Evolutionary conservation across 2,329 filamentous ascomycete genomes (phyloP), one percentile per base, ranked within the genome.

Genomic region (Talaromyces sp.): DNA sequence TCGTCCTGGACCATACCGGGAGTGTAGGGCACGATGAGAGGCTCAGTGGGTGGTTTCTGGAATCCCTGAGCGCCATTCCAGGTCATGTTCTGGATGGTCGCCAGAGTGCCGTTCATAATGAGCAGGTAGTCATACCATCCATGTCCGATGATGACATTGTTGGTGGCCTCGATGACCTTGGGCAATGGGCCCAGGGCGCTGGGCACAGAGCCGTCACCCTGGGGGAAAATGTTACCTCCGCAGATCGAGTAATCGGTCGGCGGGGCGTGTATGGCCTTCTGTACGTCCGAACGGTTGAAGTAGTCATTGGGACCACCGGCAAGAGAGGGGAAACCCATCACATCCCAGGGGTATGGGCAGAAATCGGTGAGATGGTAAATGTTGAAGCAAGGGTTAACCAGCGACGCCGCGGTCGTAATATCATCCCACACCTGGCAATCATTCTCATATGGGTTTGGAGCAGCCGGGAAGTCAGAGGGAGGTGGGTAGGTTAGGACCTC

Each of bases 31-130:
- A 89, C 89, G 19, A 52, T 55, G 4, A 61, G 51, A n/a, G 54
- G 41, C 71, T 84, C 90, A 68, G 90, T 88, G 84, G 90, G 90
- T 3, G 76, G 74, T 0, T 73, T 69, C 68, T 87, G 84, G 80
- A 95, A 93, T 0, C 90, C 90, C 52, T 89, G 83, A 58, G 82
- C 72, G 13, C 89, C 89, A 60, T 86, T 85, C 86, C 87, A 93
- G 0, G 89, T 93, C 86, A 93, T 91, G 77, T 93, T 93, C 70
- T 95, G 90, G 64, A 93, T 87, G 2, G 83, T 81, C 8, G 93
- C 77, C 1, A 93, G 79, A 0, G 89, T 90, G 10, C 89, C 89
- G 71, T 89, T 89, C 67, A 82, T 81, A 24, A 88, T 78, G 21
- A 91, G 81, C 62, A 90, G 82, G 71, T 84, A 89, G 75, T 93